phyloP scores from a whole-genome alignment of 1,284 basidiomycete species.

The Moesziomyces sp. region DNA sequence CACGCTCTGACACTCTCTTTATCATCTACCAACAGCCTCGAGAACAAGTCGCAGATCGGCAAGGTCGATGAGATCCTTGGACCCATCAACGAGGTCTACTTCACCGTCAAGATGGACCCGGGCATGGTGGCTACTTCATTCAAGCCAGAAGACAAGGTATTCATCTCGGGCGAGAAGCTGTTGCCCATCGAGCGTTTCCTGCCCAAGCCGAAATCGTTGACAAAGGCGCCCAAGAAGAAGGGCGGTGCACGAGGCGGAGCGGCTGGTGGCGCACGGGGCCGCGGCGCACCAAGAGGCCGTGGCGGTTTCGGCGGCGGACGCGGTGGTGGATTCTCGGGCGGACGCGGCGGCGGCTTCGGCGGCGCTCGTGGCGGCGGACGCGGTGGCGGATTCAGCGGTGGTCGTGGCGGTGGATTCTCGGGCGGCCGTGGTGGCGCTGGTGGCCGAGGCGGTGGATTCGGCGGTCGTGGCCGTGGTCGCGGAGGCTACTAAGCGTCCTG shows the following conservation, averaged over 20 bases:
- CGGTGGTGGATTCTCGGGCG: constrained; percentile 58
- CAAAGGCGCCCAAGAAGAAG: constrained; percentile 55
- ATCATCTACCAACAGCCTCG: too few species aligned
- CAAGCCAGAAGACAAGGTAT: constrained; percentile 97
- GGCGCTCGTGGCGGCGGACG: constrained; percentile 54
- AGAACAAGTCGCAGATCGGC: constrained; percentile 95
- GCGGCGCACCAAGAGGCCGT: constrained; percentile 65
- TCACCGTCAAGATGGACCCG: constrained; percentile 96
- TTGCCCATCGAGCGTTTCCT: constrained; percentile 96
- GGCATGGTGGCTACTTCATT: constrained; percentile 96
- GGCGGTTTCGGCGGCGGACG: constrained; percentile 51
- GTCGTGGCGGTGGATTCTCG: constrained; percentile 51
- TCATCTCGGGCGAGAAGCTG: constrained; percentile 94
- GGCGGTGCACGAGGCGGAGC: constrained; percentile 50
- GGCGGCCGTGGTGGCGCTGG: constrained; percentile 62
- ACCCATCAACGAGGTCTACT: constrained; percentile 98
- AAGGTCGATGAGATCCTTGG: constrained; percentile 97
- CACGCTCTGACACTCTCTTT: too few species aligned
- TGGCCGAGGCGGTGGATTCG: constrained; percentile 1
- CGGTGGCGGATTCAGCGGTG: constrained; percentile 34
- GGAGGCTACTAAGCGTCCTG: constrained; percentile 46
- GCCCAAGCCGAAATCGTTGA: constrained; percentile 84
- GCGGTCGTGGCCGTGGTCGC: constrained; percentile 49
- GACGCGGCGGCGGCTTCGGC: constrained; percentile 61
- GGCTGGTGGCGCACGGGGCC: constrained; percentile 27